Conservation (phyloP, 164 flowering plant species). For the Tetrastigma voinierianum region DNA sequence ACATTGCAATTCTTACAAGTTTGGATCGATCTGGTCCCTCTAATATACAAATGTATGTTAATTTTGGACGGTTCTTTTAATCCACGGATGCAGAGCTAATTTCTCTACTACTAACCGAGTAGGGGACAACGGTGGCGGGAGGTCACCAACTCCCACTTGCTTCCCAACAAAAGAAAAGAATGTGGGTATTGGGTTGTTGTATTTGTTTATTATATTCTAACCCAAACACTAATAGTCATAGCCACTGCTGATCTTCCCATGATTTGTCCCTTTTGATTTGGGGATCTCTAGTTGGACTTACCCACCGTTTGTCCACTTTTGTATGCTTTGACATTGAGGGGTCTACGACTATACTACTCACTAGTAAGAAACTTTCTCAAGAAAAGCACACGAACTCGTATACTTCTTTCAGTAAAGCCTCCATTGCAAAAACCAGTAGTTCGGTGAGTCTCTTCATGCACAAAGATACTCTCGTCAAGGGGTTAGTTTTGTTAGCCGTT, state of each 20-base stretch:
- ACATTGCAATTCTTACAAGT: too few species aligned
- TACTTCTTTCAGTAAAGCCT: slow-evolving; percentile 32
- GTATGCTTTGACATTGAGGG: slow-evolving; percentile 28
- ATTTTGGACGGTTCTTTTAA: too few species aligned
- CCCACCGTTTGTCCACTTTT: slow-evolving; percentile 16
- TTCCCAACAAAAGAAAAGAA: slow-evolving; percentile 42
- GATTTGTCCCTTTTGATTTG: slow-evolving; percentile 8
- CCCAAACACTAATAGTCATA: background rate
- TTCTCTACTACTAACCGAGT: background rate
- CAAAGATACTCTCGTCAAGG: slow-evolving; percentile 31
- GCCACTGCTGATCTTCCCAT: slow-evolving; percentile 16
- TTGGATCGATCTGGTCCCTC: too few species aligned
- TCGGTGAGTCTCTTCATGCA: slow-evolving; percentile 11
- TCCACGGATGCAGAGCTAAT: background rate
- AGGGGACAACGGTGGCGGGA: slow-evolving; percentile 27
- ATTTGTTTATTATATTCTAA: background rate
- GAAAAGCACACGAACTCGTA: slow-evolving; percentile 27
- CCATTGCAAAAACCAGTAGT: slow-evolving; percentile 22
- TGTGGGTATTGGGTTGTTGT: slow-evolving; percentile 22
- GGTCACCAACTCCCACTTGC: slow-evolving; percentile 79
- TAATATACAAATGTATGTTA: too few species aligned
- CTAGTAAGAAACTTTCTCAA: slow-evolving; percentile 1
- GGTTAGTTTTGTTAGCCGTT: slow-evolving; percentile 12
- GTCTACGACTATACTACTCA: slow-evolving; percentile 1
- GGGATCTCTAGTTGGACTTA: slow-evolving; percentile 15